phyloP scores from a whole-genome alignment of 345 rosid species.

The Aquilaria sinensis region DNA sequence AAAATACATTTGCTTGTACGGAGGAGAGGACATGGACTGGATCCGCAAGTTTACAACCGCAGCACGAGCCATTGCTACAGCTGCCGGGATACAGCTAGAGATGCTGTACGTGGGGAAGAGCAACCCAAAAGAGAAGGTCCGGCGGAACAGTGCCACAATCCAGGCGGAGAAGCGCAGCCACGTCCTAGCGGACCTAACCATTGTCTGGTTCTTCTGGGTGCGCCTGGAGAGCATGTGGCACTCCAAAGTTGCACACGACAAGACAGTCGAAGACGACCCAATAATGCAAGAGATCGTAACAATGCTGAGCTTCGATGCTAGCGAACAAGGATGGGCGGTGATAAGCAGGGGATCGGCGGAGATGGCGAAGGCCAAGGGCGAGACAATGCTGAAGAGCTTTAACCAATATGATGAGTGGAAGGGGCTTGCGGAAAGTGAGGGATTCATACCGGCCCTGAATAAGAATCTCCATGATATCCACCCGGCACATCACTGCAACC shows the following conservation, averaged over 20 bases:
- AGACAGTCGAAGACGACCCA: conserved; percentile 29
- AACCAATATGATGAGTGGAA: conserved; percentile 23
- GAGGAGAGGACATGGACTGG: conserved; percentile 60
- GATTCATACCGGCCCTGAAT: conserved; percentile 37
- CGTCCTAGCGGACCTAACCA: conserved; percentile 10
- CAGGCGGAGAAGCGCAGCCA: conserved; percentile 23
- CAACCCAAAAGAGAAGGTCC: conserved; percentile 24
- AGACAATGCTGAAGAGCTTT: conserved; percentile 16
- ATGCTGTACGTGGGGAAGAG: conserved; percentile 61
- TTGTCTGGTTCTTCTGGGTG: conserved; percentile 50
- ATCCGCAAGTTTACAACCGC: conserved; percentile 32
- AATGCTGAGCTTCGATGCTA: conserved; percentile 51
- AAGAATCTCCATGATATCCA: conserved; percentile 23
- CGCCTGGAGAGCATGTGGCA: conserved; percentile 75
- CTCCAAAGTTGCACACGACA: conserved; percentile 35
- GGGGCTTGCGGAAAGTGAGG: background rate
- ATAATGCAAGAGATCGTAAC: conserved; percentile 46
- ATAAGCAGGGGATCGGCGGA: conserved; percentile 21
- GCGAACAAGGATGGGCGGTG: conserved; percentile 63
- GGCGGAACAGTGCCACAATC: conserved; percentile 19
- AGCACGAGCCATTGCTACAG: conserved; percentile 23
- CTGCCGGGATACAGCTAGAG: conserved; percentile 29
- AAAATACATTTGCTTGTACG: conserved; percentile 42
- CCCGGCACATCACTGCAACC: conserved; percentile 42
- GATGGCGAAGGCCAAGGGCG: conserved; percentile 38